Base-by-base conservation (phyloP, 225 moss, liverwort and hornwort genomes). In the Physcomitrium patens region DNA sequence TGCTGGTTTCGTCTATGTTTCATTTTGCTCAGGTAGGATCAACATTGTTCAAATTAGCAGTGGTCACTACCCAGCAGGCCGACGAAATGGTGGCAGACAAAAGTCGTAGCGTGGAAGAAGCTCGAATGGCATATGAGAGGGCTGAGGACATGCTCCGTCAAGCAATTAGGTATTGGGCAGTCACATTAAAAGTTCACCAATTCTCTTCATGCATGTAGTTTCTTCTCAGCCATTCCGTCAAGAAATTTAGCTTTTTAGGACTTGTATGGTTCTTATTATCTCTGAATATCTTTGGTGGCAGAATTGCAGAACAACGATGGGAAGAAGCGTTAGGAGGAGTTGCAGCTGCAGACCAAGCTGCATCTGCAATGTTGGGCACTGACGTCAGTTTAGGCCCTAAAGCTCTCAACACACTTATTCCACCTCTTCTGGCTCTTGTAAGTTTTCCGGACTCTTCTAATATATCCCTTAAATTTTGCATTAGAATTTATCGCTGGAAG, bases 1-100 rank as follows among this genome's bases (percentile, higher is more conserved):
- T 51, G 69, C 20, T 48, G 16, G 19, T 41, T 58, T 20, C 69
- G 20, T 52, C 66, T 24, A 46, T 80, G 16, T 74, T 69, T 65
- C 9, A 54, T 71, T 11, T 61, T 46, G 60, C 10, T 46, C 90
- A 94, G 96, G 68, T 97, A 52, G 96, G 94, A 49, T 88, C 90
- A 54, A 92, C 91, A 44, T 83, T 97, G 79, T 94, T 82, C 79
- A 97, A 97, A 82, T 75, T 92, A 84, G 96, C 89, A 79, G 85
- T 90, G 60, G 92, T 97, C 58, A 86, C 84, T 50, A 90, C 92
- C 16, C 92, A 92, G 76, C 91, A 83, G 17, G 92, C 87, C 68
- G 86, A 89, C 71, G 84, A 83, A 41, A 79, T 90, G 85, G 71
- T 76, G 42, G 82, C 83, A 44, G 82, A 76, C 24, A 85, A 80